Base-by-base conservation (phyloP, 73 alveolate genomes). In the Tetrahymena borealis region DNA sequence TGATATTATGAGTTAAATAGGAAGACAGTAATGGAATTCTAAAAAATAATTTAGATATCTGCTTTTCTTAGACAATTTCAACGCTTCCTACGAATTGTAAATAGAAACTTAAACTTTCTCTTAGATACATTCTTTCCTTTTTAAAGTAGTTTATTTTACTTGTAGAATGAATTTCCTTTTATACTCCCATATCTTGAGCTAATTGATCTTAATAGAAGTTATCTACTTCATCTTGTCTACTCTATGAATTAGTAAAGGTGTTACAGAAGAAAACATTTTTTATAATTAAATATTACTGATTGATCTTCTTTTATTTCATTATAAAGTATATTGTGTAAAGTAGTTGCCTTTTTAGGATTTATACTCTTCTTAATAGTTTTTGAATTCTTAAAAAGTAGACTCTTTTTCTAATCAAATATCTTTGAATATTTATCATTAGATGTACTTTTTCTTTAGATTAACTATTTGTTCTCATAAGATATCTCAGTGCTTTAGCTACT, bases 21-120 rank as follows among this genome's bases (percentile, higher is more conserved):
- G 90, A 39, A 37, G 90, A 60, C 4, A 40, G 39, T 32, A 41
- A 39, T 0, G 94, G 94, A 24, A 91, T 43, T 24, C 92, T 39
- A 43, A 91, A 91, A 37, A 39, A 40, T 4, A 90, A 32, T 18
- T 39, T 39, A 18, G 78, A 90, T 1, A 91, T 32, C 31, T 41
- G 20, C 11, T 43, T 43, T 39, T 91, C 94, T 28, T 91, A 60
- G 41, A 60, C 94, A 7, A 91, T 91, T 77, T 91, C 94, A 91
- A 91, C 94, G 10, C 92, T 38, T 4, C 91, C 91, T 37, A 91
- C 40, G 39, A 91, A 41, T 20, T 90, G 90, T 39, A 40, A 77
- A 91, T 91, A 91, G 40, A 91, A 91, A 35, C 85, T 60, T 35
- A 60, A 60, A 9, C 85, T 60, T 60, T 60, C 85, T 24, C n/a